Evolutionary conservation across 2,329 filamentous ascomycete genomes (phyloP).

Genomic region (Alternaria sp.): DNA sequence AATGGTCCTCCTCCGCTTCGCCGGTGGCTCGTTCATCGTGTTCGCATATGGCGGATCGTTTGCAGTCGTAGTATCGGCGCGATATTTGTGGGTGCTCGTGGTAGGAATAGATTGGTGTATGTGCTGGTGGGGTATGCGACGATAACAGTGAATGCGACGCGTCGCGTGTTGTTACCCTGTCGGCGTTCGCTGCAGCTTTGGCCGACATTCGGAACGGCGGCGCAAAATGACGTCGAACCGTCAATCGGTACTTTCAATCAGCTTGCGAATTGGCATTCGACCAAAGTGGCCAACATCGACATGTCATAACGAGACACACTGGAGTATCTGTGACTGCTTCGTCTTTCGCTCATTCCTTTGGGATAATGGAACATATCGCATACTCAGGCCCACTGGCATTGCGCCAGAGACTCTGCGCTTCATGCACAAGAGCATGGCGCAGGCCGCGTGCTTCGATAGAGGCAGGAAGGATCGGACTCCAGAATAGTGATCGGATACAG

Average conservation of each 20-base stretch:
- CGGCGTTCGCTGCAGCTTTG: conserved; percentile 33
- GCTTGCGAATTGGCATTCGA: conserved; percentile 9
- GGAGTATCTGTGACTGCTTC: not conserved
- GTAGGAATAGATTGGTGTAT: conserved; percentile 2
- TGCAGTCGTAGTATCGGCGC: not conserved
- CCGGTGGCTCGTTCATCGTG: conserved; percentile 43
- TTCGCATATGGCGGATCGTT: not conserved
- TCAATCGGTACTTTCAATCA: conserved; percentile 22
- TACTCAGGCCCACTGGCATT: conserved; percentile 26
- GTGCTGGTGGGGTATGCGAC: conserved; percentile 13
- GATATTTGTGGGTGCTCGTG: not conserved
- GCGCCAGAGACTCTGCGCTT: conserved; percentile 36
- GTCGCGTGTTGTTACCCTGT: conserved; percentile 37
- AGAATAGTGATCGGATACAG: conserved; percentile 47
- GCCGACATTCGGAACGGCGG: conserved; percentile 37
- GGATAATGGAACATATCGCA: conserved; percentile 26
- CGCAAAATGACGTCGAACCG: conserved; percentile 45
- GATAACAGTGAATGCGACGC: conserved; percentile 32
- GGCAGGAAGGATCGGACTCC: conserved; percentile 35
- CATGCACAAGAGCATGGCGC: conserved; percentile 32
- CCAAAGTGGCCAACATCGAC: not conserved
- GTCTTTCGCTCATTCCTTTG: not conserved
- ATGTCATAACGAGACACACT: conserved; percentile 9
- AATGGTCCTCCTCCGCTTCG: conserved; percentile 47
- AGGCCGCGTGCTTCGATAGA: conserved; percentile 1